phyloP scores from a whole-genome alignment of 2,329 filamentous ascomycete species.

The Aspergillus alliaceus region DNA sequence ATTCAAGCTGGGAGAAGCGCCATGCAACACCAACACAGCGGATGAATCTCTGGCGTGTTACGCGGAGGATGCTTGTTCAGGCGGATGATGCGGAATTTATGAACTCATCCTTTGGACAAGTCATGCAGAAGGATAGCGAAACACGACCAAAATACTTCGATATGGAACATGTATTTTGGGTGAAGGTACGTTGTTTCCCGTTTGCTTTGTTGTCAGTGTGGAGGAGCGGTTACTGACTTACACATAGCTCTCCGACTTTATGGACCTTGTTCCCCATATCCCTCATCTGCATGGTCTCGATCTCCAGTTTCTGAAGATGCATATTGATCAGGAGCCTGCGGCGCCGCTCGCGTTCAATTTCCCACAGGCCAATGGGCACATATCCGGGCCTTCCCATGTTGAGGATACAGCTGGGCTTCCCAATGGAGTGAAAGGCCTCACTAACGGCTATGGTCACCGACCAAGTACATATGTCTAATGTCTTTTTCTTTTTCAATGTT shows the following conservation, averaged over 20 bases:
- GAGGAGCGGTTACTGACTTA: conserved; percentile 9
- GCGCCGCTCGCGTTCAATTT: conserved; percentile 14
- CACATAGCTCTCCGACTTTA: conserved; percentile 50
- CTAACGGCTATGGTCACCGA: conserved; percentile 38
- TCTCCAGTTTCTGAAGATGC: conserved; percentile 41
- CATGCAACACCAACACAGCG: conserved; percentile 44
- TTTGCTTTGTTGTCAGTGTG: neutral
- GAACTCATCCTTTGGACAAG: conserved; percentile 38
- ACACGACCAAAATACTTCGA: conserved; percentile 49
- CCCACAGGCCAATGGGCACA: conserved; percentile 33
- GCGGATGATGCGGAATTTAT: conserved; percentile 39
- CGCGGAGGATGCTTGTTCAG: conserved; percentile 46
- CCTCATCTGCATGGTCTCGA: conserved; percentile 47
- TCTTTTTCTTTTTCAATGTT: conserved; percentile 24
- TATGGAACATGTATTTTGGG: conserved; percentile 54
- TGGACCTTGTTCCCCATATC: conserved; percentile 49
- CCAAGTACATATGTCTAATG: conserved; percentile 44
- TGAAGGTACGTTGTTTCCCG: conserved; percentile 40
- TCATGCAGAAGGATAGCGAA: conserved; percentile 43
- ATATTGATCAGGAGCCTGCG: conserved; percentile 39
- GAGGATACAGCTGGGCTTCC: conserved; percentile 18
- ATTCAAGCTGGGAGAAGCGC: conserved; percentile 48
- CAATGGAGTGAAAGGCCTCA: conserved; percentile 30
- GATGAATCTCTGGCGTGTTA: conserved; percentile 49
- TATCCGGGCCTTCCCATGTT: conserved; percentile 18